Conservation (phyloP, 2,329 filamentous ascomycete species). For the Penicillium freii region DNA sequence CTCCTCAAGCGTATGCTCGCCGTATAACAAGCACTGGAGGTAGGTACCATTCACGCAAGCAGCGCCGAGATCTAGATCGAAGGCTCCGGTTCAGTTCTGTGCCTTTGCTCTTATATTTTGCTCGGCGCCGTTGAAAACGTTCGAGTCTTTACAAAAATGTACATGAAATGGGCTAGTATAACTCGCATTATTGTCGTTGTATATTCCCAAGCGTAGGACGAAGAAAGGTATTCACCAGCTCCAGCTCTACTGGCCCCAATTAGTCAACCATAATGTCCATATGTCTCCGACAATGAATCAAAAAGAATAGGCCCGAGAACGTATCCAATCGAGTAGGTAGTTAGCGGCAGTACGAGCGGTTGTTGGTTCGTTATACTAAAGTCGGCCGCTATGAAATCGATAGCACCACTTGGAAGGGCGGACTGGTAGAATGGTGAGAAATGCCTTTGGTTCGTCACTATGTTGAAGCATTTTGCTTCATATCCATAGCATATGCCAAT, state of each 20-base stretch:
- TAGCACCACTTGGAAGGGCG: not conserved
- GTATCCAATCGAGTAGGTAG: not conserved
- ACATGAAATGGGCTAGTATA: not conserved
- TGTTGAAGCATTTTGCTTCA: not conserved
- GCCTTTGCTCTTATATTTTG: not conserved
- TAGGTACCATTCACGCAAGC: not conserved
- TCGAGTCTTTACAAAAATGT: not conserved
- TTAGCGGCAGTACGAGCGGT: not conserved
- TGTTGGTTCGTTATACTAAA: not conserved
- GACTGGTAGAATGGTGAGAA: not conserved
- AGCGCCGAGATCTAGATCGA: not conserved
- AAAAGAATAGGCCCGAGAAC: not conserved
- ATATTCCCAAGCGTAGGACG: not conserved
- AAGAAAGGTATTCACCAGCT: not conserved
- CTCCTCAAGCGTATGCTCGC: not conserved
- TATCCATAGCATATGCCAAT: not conserved
- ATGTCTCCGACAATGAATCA: not conserved
- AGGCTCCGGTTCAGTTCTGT: not conserved
- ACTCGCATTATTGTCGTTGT: not conserved
- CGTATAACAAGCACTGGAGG: not conserved
- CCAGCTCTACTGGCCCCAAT: not conserved
- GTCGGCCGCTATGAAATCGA: not conserved
- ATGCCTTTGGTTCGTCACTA: not conserved
- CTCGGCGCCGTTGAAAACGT: not conserved
- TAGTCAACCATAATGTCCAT: not conserved